phyloP scores from a whole-genome alignment of 106 monocot species.

The Apostasia ramifera region DNA sequence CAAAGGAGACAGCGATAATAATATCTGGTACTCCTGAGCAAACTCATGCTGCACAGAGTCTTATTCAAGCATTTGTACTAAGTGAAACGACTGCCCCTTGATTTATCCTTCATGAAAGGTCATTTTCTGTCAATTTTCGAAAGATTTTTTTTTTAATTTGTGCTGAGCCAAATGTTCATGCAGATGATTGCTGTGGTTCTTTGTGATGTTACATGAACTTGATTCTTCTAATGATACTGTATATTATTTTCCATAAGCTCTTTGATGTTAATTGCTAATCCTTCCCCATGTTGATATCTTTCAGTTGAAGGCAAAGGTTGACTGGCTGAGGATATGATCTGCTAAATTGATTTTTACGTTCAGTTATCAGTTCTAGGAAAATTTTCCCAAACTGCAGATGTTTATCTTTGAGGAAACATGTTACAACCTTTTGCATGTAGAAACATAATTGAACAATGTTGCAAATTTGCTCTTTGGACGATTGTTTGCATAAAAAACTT shows the following conservation, averaged over 20 bases:
- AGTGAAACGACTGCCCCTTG: constrained; percentile 48
- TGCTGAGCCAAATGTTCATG: not conserved
- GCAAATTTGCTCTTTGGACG: too few relatives aligned
- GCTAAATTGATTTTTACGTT: constrained; percentile 12
- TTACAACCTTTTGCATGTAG: not conserved
- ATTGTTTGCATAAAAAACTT: too few relatives aligned
- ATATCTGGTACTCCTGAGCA: constrained; percentile 95
- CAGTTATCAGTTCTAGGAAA: constrained; percentile 9
- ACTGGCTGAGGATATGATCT: constrained; percentile 9
- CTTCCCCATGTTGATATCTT: not conserved
- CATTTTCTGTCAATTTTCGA: not conserved
- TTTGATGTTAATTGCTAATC: not conserved
- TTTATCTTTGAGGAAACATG: constrained; percentile 6
- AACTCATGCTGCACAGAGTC: constrained; percentile 90
- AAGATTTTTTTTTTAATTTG: not conserved
- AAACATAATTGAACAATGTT: too few relatives aligned
- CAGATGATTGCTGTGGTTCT: not conserved
- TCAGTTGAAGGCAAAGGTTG: constrained; percentile 19
- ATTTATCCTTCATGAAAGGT: constrained; percentile 17
- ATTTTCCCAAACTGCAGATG: constrained; percentile 18
- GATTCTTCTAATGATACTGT: not conserved
- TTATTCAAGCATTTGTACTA: constrained; percentile 92
- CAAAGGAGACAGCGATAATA: constrained; percentile 68
- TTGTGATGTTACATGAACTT: not conserved
- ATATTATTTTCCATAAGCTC: not conserved